Percentiles rank a stretch among this genome's conserved stretches.
Conservation (phyloP, 139 green algal species). For the Nannochloris sp. region DNA sequence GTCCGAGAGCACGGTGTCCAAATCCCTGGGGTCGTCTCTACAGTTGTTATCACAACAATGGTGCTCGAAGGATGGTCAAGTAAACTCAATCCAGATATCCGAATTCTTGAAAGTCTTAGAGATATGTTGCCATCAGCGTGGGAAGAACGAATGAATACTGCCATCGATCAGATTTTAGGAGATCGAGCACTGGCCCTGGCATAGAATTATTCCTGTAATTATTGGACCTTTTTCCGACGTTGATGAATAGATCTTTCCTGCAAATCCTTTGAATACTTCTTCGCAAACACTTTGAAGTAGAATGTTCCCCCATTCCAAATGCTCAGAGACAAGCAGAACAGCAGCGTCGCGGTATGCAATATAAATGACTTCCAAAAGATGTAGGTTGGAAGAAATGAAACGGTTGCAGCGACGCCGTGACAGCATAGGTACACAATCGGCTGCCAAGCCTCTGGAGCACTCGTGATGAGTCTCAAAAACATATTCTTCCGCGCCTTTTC, state of each 20-base stretch:
- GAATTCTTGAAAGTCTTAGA: slow-evolving; percentile 61
- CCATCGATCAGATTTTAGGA: slow-evolving; percentile 43
- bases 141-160: slow-evolving; percentile 38
- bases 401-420: slow-evolving; percentile 12
- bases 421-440: slow-evolving; percentile 17
- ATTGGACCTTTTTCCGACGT: not conserved
- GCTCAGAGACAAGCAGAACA: slow-evolving; percentile 24
- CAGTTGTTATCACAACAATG: slow-evolving; percentile 75
- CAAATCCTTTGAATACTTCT: slow-evolving; percentile 15
- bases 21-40: slow-evolving; percentile 41
- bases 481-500: slow-evolving; percentile 5
- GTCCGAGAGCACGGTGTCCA: slow-evolving; percentile 60
- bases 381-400: slow-evolving; percentile 26
- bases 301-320: slow-evolving; percentile 54
- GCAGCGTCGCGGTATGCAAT: slow-evolving; percentile 43
- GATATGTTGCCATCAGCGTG: slow-evolving; percentile 42
- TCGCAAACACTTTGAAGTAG: slow-evolving; percentile 47
- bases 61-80: slow-evolving; percentile 83
- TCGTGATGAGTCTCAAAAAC: slow-evolving; percentile 14
- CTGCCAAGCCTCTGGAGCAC: slow-evolving; percentile 7
- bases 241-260: slow-evolving; percentile 2
- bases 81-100: slow-evolving; percentile 80
- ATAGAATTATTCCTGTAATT: not conserved
- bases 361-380: slow-evolving; percentile 28
- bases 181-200: slow-evolving; percentile 10